phyloP scores from a whole-genome alignment of 225 moss, liverwort and hornwort species.

The Bryoerythrophyllum caledonicum region DNA sequence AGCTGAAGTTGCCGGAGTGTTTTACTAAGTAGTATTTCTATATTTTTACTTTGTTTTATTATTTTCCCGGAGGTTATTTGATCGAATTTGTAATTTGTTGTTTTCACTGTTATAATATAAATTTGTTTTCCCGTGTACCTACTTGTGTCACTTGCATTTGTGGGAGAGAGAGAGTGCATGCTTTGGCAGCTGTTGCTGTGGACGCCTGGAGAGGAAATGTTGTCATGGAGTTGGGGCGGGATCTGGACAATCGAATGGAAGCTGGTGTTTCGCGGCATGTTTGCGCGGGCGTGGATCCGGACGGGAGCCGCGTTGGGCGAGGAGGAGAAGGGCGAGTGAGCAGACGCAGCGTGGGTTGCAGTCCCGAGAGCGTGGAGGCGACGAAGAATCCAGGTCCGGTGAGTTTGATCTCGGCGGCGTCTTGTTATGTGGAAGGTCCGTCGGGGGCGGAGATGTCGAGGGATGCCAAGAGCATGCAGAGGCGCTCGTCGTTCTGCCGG shows the following conservation, averaged over 20 bases:
- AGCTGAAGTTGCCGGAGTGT: too few species aligned
- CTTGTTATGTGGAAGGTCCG: conserved; percentile 19
- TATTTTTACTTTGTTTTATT: too few species aligned
- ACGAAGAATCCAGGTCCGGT: background rate
- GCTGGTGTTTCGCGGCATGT: background rate
- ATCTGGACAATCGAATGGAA: background rate
- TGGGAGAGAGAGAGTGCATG: too few species aligned
- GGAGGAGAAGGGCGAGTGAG: background rate
- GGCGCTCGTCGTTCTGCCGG: background rate
- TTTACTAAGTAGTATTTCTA: too few species aligned
- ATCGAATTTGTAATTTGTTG: too few species aligned
- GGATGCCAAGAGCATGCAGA: background rate
- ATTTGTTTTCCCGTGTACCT: too few species aligned
- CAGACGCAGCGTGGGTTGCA: background rate
- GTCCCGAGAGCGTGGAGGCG: background rate
- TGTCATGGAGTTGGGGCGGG: too few species aligned
- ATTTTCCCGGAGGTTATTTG: too few species aligned
- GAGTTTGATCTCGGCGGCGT: conserved; percentile 22
- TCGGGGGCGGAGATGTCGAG: background rate
- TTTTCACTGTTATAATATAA: too few species aligned
- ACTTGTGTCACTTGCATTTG: too few species aligned
- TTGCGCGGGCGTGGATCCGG: background rate
- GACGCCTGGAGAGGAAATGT: background rate
- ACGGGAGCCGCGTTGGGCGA: background rate
- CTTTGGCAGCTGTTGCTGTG: background rate